Evolutionary conservation across 805 yeast species (phyloP), one percentile per base, ranked within the genome.

Genomic region (Candida stauntonica): DNA sequence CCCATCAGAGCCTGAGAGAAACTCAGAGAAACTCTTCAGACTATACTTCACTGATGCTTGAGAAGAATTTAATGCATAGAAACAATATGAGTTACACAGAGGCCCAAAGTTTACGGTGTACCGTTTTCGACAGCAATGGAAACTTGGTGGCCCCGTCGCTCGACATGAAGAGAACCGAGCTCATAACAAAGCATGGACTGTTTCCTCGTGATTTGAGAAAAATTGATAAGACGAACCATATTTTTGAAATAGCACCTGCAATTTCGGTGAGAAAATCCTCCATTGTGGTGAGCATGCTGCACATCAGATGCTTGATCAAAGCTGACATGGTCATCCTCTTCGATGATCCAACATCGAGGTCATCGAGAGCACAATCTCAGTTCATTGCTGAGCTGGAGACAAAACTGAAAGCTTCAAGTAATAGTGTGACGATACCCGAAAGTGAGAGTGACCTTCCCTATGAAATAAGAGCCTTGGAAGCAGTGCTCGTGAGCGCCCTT

Each of bases 181-280:
- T 91, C 43, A 68, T 91, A 8, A 68, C 78, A 23, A 77, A 79
- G 46, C 86, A 89, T 57, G 86, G 86, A 11, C 61, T 91, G 18
- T 76, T 84, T 41, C 96, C 98, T 0, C 69, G 99, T 58, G 99
- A 91, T 60, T 66, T 91, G 48, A 68, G 99, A 16, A 91, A 89
- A 55, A 81, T 91, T 37, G 98, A 91, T 34, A 75, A 85, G 41
- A 81, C 47, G 7, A 45, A 45, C 9, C 38, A 45, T 51, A 66
- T 78, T 2, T 71, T 82, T 37, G 91, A 84, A 49, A 86, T 86
- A 21, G 86, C 85, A 1, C 96, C 96, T 0, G 74, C 83, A 14
- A 80, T 87, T 32, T 80, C 88, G 46, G 86, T 85, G 7, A 67
- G 96, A 39, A 71, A 75, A 18, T 74, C 75, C 46, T 78, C 88